A percentile compares a stretch with the other conserved stretches of the same genome.
Evolutionary conservation across 371 early-diverging fungal species (phyloP).

Genomic region (Capillidium rhysosporum): DNA sequence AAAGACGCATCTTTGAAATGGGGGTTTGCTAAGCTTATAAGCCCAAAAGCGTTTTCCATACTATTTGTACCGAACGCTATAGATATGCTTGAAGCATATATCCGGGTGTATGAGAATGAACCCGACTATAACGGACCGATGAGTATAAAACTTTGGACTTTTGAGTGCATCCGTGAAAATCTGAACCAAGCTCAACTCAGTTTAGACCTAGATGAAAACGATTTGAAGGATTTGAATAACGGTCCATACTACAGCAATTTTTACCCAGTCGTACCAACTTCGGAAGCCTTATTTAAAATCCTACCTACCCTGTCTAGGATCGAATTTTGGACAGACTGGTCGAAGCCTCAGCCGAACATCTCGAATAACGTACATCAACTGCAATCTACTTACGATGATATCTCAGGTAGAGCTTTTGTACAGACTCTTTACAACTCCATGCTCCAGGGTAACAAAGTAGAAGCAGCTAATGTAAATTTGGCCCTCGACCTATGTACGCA

Average conservation of each 20-base stretch:
- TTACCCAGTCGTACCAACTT: background rate
- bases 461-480: background rate
- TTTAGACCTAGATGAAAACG: background rate
- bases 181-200: background rate
- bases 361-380: background rate
- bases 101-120: background rate
- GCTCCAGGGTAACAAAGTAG: background rate
- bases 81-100: background rate
- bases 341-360: conserved; percentile 1
- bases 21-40: conserved; percentile 5
- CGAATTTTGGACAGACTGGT: conserved; percentile 6
- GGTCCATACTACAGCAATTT: background rate
- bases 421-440: background rate
- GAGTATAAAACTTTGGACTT: background rate
- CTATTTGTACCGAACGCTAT: conserved; percentile 2
- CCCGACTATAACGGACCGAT: background rate
- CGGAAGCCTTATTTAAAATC: background rate
- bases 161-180: conserved; percentile 6
- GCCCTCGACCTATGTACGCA: background rate
- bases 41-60: background rate
- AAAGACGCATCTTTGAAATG: background rate
- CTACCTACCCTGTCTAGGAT: background rate
- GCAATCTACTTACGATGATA: background rate
- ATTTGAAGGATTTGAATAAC: background rate
- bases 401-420: background rate